These are phyloP conservation scores for Penicillium diatomitis DNA, from an alignment of 495 filamentous ascomycete genomes.

Conservation along the genomic window DNA sequence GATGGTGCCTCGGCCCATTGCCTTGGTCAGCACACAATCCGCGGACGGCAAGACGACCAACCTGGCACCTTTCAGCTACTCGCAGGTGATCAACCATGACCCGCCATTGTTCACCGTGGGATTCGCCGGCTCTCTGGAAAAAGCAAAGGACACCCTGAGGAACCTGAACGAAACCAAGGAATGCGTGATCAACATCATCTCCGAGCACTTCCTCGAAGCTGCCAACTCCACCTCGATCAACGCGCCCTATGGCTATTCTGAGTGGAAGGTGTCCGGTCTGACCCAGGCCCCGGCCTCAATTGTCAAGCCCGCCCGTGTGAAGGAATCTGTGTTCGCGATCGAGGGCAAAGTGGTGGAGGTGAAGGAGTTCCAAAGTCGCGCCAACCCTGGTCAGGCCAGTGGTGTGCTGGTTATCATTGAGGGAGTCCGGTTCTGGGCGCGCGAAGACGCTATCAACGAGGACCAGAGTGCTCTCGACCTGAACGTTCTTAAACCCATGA, in stretches of 20 bases:
- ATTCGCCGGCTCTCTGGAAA: conserved; percentile 42
- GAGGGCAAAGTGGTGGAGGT: conserved; percentile 69
- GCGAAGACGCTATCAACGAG: conserved; percentile 81
- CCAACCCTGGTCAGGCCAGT: conserved; percentile 59
- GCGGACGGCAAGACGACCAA: conserved; percentile 56
- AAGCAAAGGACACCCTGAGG: conserved; percentile 65
- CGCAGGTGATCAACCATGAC: conserved; percentile 76
- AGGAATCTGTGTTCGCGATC: conserved; percentile 72
- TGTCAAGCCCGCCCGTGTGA: conserved; percentile 65
- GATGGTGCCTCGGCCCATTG: conserved; percentile 74
- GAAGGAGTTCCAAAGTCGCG: conserved; percentile 65
- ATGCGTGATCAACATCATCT: conserved; percentile 78
- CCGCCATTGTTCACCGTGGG: conserved; percentile 85
- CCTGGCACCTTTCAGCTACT: conserved; percentile 82
- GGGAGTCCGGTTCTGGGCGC: conserved; percentile 78
- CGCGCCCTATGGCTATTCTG: conserved; percentile 65
- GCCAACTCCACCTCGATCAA: conserved; percentile 75
- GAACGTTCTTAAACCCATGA: conserved; percentile 61
- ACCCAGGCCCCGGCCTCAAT: conserved; percentile 57
- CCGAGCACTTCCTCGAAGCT: conserved; percentile 77
- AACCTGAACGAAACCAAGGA: conserved; percentile 66
- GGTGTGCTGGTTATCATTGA: conserved; percentile 71
- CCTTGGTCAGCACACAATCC: conserved; percentile 51
- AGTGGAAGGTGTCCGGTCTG: conserved; percentile 75
- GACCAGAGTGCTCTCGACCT: conserved; percentile 64